Percentiles rank a stretch among this genome's conserved stretches.
Conservation (phyloP, 768 basidiomycete genomes). For the Phlebiopsis flavidoalba region DNA sequence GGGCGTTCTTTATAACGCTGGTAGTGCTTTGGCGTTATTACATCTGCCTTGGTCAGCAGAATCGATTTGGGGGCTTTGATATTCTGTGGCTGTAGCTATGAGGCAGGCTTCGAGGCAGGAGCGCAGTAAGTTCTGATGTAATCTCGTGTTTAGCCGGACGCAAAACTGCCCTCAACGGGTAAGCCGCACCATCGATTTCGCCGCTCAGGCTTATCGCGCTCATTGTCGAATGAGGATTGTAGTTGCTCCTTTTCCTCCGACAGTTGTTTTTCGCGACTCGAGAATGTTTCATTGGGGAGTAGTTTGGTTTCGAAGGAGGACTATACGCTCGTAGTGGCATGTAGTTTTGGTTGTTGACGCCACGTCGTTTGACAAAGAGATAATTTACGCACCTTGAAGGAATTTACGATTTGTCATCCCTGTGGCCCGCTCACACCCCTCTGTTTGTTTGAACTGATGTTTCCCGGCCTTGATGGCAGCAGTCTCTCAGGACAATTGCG, state of each 20-base stretch:
- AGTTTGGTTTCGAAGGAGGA: too few relatives aligned
- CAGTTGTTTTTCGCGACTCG: not conserved
- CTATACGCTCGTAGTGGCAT: too few relatives aligned
- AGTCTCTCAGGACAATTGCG: too few relatives aligned
- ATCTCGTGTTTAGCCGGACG: not conserved
- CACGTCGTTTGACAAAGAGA: too few relatives aligned
- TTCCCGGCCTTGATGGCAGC: too few relatives aligned
- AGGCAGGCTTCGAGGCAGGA: not conserved
- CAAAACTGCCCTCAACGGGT: not conserved
- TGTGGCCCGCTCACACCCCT: too few relatives aligned
- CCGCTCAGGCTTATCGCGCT: not conserved
- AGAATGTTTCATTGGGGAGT: too few relatives aligned
- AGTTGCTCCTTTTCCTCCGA: not conserved
- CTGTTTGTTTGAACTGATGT: too few relatives aligned
- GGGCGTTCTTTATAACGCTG: not conserved
- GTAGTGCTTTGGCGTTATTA: not conserved
- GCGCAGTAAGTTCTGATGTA: not conserved
- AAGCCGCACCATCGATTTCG: not conserved
- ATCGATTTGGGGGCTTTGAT: not conserved
- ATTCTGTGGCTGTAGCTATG: not conserved
- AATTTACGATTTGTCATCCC: too few relatives aligned
- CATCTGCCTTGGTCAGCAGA: not conserved
- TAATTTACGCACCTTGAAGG: too few relatives aligned
- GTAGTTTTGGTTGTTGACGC: too few relatives aligned
- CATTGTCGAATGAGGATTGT: not conserved